A percentile compares a stretch with the other conserved stretches of the same genome.
phyloP scores from a whole-genome alignment of 2,329 filamentous ascomycete genomes.

The Botryosphaeria dothidea region DNA sequence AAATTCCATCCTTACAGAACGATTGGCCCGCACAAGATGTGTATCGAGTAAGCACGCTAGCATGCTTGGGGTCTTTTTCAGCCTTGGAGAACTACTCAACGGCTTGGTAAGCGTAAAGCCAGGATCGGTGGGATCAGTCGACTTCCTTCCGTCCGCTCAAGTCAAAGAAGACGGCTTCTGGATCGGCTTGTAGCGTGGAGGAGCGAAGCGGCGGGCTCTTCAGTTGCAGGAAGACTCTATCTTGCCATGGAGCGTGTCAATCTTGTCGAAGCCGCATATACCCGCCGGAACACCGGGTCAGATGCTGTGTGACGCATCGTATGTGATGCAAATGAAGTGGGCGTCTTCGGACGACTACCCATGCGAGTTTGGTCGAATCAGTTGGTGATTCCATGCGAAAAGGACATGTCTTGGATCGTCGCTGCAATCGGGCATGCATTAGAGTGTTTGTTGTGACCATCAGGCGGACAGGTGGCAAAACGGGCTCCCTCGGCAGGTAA shows the following conservation, averaged over 20 bases:
- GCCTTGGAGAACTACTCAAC: too few species aligned
- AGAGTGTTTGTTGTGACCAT: too few species aligned
- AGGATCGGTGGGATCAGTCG: too few species aligned
- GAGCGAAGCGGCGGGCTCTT: too few species aligned
- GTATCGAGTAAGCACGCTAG: too few species aligned
- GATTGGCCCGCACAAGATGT: too few species aligned
- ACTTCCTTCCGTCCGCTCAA: too few species aligned
- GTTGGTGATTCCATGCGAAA: too few species aligned
- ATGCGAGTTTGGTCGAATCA: background rate
- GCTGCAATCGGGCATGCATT: background rate
- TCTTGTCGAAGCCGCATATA: background rate
- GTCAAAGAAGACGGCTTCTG: too few species aligned
- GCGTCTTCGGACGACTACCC: background rate
- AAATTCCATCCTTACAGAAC: background rate
- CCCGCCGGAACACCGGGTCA: background rate
- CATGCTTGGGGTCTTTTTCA: too few species aligned
- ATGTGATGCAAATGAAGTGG: background rate
- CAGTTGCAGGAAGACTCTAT: background rate
- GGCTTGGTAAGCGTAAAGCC: too few species aligned
- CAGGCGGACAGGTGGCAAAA: background rate
- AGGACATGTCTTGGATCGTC: background rate
- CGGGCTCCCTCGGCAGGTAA: background rate
- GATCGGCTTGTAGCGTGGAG: too few species aligned
- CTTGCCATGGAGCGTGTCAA: background rate
- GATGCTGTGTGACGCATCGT: background rate